phyloP scores from a whole-genome alignment of 495 filamentous ascomycete genomes.

The Corynascus novoguineensis region DNA sequence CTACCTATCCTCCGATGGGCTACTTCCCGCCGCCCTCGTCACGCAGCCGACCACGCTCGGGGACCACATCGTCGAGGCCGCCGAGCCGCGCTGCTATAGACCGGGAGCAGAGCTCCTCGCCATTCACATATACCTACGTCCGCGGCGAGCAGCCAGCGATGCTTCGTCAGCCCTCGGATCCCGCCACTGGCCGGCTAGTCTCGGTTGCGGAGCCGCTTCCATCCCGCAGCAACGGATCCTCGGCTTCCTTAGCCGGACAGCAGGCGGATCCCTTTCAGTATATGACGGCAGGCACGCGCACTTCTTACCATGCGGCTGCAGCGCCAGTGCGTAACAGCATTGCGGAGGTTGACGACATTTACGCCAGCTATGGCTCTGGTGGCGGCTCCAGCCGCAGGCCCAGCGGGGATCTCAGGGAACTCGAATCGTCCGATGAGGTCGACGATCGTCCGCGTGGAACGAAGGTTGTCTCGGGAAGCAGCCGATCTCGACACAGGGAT shows the following conservation, averaged over 20 bases:
- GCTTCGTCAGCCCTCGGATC: conserved; percentile 33
- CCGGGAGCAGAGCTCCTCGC: conserved; percentile 32
- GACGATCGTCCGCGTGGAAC: neutral
- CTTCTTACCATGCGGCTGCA: conserved; percentile 23
- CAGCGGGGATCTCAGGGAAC: neutral
- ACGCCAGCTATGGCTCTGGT: conserved; percentile 8
- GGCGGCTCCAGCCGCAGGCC: neutral
- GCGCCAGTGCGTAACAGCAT: conserved; percentile 18
- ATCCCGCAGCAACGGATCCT: conserved; percentile 11
- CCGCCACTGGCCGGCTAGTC: conserved; percentile 18
- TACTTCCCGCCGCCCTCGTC: conserved; percentile 36
- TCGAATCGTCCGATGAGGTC: conserved; percentile 4
- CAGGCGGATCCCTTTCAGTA: conserved; percentile 37
- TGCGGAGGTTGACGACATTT: conserved; percentile 3
- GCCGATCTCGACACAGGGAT: conserved; percentile 13
- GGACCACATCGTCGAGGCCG: conserved; percentile 26
- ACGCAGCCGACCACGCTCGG: conserved; percentile 29
- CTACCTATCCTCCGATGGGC: conserved; percentile 31
- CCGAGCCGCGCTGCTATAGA: conserved; percentile 25
- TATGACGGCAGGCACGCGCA: conserved; percentile 33
- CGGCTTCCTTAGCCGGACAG: conserved; percentile 11
- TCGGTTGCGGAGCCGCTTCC: conserved; percentile 20
- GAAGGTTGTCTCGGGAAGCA: conserved; percentile 10
- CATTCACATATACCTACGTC: conserved; percentile 43
- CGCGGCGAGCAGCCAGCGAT: conserved; percentile 4